phyloP scores from a whole-genome alignment of 495 filamentous ascomycete species.

The Paragyromitra xinjiangensis region DNA sequence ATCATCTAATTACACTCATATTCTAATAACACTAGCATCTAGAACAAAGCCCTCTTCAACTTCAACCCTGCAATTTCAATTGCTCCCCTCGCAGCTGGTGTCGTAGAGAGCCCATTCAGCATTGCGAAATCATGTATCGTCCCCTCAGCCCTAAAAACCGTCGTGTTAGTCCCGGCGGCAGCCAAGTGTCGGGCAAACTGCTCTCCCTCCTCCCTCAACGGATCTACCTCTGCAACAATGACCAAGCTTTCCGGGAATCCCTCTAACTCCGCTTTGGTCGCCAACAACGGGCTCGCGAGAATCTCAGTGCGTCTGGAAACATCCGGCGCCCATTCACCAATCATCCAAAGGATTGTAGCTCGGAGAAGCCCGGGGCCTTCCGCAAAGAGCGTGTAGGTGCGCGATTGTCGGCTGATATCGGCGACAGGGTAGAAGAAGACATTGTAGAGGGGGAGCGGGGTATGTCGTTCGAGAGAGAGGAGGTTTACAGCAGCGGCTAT shows the following conservation, averaged over 20 bases:
- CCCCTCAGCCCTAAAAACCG: slow-evolving; percentile 57
- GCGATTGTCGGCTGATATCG: slow-evolving; percentile 42
- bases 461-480: slow-evolving; percentile 31
- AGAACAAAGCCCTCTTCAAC: slow-evolving; percentile 27
- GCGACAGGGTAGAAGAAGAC: slow-evolving; percentile 56
- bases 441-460: slow-evolving; percentile 44
- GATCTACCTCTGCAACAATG: slow-evolving; percentile 62
- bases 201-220: slow-evolving; percentile 63
- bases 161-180: slow-evolving; percentile 59
- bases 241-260: slow-evolving; percentile 62
- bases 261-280: slow-evolving; percentile 48
- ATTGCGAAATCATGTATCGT: slow-evolving; percentile 59
- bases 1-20: slow-evolving; percentile 1
- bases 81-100: slow-evolving; percentile 24
- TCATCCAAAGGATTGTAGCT: slow-evolving; percentile 22
- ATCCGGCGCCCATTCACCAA: slow-evolving; percentile 39
- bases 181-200: slow-evolving; percentile 61
- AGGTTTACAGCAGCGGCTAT: slow-evolving; percentile 32
- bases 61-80: slow-evolving; percentile 25
- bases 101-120: slow-evolving; percentile 57
- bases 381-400: slow-evolving; percentile 41
- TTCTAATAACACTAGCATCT: neutral
- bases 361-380: slow-evolving; percentile 42
- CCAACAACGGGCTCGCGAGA: slow-evolving; percentile 50
- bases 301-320: slow-evolving; percentile 27